Evolutionary conservation across 177 flowering plant genomes (phyloP).

Genomic region (Telopea speciosissima): DNA sequence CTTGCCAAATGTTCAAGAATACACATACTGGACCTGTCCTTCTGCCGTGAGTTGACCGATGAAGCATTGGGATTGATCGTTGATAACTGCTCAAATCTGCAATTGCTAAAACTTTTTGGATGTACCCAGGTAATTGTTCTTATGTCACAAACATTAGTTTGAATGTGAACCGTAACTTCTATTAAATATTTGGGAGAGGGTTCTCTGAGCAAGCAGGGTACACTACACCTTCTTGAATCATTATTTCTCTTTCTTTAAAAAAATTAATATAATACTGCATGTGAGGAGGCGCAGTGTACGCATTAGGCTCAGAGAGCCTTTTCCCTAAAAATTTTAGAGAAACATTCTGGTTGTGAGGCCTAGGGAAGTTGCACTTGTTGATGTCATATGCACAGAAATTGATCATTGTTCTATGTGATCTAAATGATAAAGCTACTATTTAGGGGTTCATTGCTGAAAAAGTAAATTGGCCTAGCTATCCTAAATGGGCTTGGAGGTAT

Average conservation of each 20-base stretch:
- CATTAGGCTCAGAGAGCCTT: no score
- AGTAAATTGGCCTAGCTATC: background rate
- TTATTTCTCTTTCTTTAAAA: no score
- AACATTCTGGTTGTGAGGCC: no score
- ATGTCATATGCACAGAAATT: no score
- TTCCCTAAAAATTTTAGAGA: no score
- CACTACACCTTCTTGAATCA: no score
- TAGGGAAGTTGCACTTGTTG: no score
- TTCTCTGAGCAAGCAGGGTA: no score
- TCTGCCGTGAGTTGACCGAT: constrained; percentile 46
- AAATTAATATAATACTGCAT: no score
- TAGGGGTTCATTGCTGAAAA: background rate
- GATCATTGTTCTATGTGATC: no score
- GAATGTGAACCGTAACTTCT: background rate
- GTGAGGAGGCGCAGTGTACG: no score
- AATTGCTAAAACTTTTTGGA: constrained; percentile 53
- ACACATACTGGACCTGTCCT: constrained; percentile 56
- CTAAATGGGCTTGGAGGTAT: background rate
- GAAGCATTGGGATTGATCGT: constrained; percentile 47
- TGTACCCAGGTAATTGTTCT: constrained; percentile 47
- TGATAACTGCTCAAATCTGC: constrained; percentile 43
- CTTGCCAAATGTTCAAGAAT: constrained; percentile 34
- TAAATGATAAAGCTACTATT: background rate
- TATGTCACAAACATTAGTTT: background rate
- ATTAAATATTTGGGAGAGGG: no score